phyloP scores from a whole-genome alignment of 2,329 filamentous ascomycete genomes.

The Xylaria sp. region DNA sequence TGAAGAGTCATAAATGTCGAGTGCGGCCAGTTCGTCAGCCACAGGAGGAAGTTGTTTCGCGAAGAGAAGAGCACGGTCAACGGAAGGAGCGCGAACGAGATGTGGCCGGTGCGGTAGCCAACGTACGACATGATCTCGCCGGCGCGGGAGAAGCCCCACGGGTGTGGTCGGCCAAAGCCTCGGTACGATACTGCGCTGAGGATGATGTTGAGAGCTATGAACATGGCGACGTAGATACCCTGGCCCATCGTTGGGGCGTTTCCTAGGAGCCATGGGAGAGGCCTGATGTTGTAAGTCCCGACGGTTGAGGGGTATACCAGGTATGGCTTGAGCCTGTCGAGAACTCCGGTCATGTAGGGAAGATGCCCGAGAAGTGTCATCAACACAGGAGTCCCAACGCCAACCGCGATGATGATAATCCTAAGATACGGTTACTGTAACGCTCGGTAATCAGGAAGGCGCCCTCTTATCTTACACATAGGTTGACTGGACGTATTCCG shows the following conservation, averaged over 20 bases:
- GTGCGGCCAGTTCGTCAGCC: conserved; percentile 42
- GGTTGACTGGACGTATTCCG: conserved; percentile 19
- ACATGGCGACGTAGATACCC: conserved; percentile 67
- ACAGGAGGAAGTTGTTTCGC: conserved; percentile 43
- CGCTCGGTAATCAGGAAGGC: background rate
- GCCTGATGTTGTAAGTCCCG: conserved; percentile 37
- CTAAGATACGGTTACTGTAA: conserved; percentile 12
- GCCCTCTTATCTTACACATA: conserved; percentile 7
- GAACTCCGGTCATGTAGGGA: conserved; percentile 30
- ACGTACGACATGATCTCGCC: conserved; percentile 36
- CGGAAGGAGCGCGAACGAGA: conserved; percentile 36
- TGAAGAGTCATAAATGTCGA: conserved; percentile 42
- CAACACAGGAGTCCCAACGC: conserved; percentile 33
- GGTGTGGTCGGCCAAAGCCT: conserved; percentile 4
- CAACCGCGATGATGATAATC: conserved; percentile 30
- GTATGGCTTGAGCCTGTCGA: conserved; percentile 36
- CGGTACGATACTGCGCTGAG: conserved; percentile 11
- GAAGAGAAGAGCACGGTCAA: conserved; percentile 39
- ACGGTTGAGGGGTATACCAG: conserved; percentile 38
- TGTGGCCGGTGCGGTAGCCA: conserved; percentile 33
- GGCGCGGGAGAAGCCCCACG: conserved; percentile 8
- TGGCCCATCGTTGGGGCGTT: conserved; percentile 34
- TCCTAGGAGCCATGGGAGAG: conserved; percentile 38
- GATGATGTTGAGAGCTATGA: conserved; percentile 66
- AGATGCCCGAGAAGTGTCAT: conserved; percentile 30